phyloP scores from a whole-genome alignment of 2,329 filamentous ascomycete species.

The Akanthomyces uredinophilus region DNA sequence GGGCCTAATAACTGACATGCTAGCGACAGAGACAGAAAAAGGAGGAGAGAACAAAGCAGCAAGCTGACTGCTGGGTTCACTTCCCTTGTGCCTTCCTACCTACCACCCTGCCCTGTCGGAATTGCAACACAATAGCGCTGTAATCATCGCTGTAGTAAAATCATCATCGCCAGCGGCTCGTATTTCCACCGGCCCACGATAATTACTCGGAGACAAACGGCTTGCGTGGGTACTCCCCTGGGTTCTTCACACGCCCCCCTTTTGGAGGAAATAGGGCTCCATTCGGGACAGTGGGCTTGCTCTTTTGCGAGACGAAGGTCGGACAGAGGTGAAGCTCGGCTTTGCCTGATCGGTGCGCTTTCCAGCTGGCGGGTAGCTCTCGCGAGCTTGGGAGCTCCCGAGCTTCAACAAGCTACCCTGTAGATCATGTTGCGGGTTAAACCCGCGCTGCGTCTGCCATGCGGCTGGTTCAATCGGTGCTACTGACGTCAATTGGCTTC shows the following conservation, averaged over 20 bases:
- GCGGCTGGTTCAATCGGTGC: background rate
- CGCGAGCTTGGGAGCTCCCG: background rate
- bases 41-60: background rate
- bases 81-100: no score
- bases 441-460: background rate
- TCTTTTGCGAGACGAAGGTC: background rate
- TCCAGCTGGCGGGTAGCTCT: background rate
- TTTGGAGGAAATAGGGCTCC: background rate
- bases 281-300: background rate
- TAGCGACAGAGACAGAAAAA: background rate
- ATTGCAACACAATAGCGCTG: background rate
- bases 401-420: background rate
- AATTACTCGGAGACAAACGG: background rate
- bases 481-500: background rate
- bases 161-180: background rate
- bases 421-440: background rate
- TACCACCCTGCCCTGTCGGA: background rate
- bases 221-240: background rate
- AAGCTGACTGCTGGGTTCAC: background rate
- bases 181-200: constrained; percentile 3
- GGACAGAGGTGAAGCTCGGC: background rate
- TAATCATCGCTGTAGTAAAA: background rate
- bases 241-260: background rate
- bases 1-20: no score
- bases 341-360: background rate